Percentiles rank a stretch among this genome's conserved stretches.
These are phyloP conservation scores for Aspergillus uvarum DNA, from an alignment of 2,329 filamentous ascomycete genomes.

Conservation along the genomic window DNA sequence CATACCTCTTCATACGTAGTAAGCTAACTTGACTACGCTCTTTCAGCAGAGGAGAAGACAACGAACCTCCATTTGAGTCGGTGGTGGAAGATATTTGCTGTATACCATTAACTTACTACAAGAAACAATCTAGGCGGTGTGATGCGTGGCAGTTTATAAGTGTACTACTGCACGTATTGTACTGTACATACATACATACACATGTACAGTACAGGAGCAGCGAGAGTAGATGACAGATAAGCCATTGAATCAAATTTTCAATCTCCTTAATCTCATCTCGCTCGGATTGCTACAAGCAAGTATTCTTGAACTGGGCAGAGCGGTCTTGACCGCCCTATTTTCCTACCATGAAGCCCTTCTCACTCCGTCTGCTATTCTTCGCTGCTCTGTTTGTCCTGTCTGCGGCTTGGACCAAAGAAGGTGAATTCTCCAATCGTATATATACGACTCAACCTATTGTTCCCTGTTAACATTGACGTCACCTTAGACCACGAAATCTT, in stretches of 20 bases:
- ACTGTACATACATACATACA: too few species aligned
- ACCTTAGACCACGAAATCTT: constrained; percentile 91
- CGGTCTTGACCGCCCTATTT: constrained; percentile 26
- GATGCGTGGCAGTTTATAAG: not conserved
- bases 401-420: constrained; percentile 83
- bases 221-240: constrained; percentile 11
- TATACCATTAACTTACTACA: too few species aligned
- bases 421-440: constrained; percentile 47
- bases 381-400: constrained; percentile 67
- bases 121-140: not conserved
- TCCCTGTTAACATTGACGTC: constrained; percentile 7
- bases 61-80: too few species aligned
- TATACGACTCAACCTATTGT: not conserved
- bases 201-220: too few species aligned
- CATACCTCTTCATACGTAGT: too few species aligned
- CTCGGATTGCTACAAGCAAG: constrained; percentile 2
- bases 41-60: too few species aligned
- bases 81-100: too few species aligned
- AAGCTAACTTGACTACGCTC: too few species aligned
- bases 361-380: constrained; percentile 65
- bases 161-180: too few species aligned
- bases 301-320: constrained; percentile 17
- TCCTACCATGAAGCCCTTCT: constrained; percentile 67
- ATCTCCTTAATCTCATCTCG: not conserved
- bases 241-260: too few species aligned